Base-by-base conservation (phyloP, 1,284 basidiomycete genomes). In the Moesziomyces sp. region DNA sequence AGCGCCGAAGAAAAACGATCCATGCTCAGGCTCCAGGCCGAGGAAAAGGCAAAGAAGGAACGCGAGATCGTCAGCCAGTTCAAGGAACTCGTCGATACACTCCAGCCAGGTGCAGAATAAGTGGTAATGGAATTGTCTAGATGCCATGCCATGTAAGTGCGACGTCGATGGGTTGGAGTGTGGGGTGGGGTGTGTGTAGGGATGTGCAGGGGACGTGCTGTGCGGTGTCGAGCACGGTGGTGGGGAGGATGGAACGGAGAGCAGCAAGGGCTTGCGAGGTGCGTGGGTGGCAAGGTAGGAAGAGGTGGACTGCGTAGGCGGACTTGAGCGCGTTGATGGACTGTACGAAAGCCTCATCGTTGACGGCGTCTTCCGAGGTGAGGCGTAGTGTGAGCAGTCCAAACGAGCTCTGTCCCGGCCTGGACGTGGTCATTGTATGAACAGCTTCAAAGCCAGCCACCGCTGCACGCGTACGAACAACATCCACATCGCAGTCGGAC, bases 1-100 rank as follows among this genome's bases (percentile, higher is more conserved):
- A 68, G 76, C 6, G 94, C 95, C 1, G 96, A 98, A 86, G 96
- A 99, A 87, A 97, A 97, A 87, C 87, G 94, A 46, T 92, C 93
- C 24, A 93, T 97, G 61, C 84, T 98, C 79, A 94, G 95, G 85
- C 83, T 96, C 85, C 93, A 97, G 86, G 92, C 88, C 82, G 95
- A 98, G 85, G 95, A 98, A 86, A 89, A 92, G 85, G 89, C 91
- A 81, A 89, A 94, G 85, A 90, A 93, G 84, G 96, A 99, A 77
- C 86, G 86, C 19, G 84, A 87, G 78, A 87, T 88, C 63, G 85
- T 88, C 38, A 65, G 51, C 45, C 80, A 82, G 68, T 82, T 82
- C 58, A 74, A 76, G 26, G 80, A 82, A 46, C 64, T 82, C 66
- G 69, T 80, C 23, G 80, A 79, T 55, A 69, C 66, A 6, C 35